Base-by-base conservation (phyloP, 2,329 filamentous ascomycete species). In the Aureobasidium musti region DNA sequence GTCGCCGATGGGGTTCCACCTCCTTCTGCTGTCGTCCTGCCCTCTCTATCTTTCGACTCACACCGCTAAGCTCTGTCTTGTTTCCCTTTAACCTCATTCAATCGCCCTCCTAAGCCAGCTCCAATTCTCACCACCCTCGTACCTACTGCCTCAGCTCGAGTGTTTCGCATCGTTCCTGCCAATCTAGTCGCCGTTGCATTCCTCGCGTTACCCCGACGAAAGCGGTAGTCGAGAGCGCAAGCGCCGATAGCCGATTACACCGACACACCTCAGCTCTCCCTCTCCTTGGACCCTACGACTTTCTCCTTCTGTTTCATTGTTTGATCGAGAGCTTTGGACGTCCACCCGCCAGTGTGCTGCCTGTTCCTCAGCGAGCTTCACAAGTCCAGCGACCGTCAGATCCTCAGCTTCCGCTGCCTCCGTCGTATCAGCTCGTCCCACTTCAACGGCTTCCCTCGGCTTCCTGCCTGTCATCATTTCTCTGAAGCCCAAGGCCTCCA, bases 131-230 rank as follows among this genome's bases (percentile, higher is more conserved):
- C 30, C 49, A 35, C 19, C 41, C 60, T 23, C 47, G 49, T 28
- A 28, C 59, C 59, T 52, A 52, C 59, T 39, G 45, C n/a, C 59
- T 63, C 45, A 33, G 54, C 39, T 45, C 37, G 23, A 43, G 54
- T 63, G 59, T 50, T 61, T 49, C 43, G 61, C 37, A 64, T 54
- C 61, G 60, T 45, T 63, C 33, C 47, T 63, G 60, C 60, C 60
- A 61, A 61, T 63, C 60, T 63, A 33, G 61, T 54, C 61, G 61
- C 61, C 61, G 61, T 64, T 66, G 56, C 65, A 66, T 66, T 66
- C 65, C 65, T 66, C 57, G 56, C 54, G 65, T 66, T 66, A 52
- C 65, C 65, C 37, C 56, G 65, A 57, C 61, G 37, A 64, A 64
- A 53, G 35, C 61, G 61, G 61, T 63, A 53, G 60, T 63, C 39